Conservation (phyloP, 306 rosid genomes). For the Rosa multiflora region DNA sequence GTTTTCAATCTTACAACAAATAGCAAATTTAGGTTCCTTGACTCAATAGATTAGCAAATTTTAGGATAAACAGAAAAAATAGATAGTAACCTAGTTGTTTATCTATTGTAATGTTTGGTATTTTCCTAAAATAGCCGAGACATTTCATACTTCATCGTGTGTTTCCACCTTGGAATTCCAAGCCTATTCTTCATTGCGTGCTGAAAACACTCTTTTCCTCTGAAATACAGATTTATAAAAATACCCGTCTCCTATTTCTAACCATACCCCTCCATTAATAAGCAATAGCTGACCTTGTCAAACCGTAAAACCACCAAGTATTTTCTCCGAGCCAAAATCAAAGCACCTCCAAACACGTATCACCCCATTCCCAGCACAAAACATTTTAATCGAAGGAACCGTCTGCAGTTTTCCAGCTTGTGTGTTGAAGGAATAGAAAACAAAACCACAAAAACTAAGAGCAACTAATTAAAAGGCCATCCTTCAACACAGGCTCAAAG, state of each 20-base stretch:
- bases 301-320: constrained; percentile 17
- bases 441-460: neutral
- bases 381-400: neutral
- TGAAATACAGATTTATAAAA: neutral
- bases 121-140: neutral
- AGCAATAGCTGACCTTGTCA: constrained; percentile 34
- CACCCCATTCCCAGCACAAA: neutral
- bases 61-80: neutral
- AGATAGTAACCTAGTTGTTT: neutral
- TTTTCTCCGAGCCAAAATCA: neutral
- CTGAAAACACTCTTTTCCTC: constrained; percentile 27
- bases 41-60: neutral
- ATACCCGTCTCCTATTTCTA: constrained; percentile 8
- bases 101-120: neutral
- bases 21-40: neutral
- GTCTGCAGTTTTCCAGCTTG: neutral
- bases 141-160: neutral
- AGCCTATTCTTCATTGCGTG: neutral
- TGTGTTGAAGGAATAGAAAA: constrained; percentile 10
- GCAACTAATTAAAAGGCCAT: neutral
- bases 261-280: constrained; percentile 16
- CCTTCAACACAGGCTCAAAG: constrained; percentile 25
- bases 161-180: neutral
- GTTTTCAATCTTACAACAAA: neutral
- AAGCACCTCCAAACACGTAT: constrained; percentile 9